Evolutionary conservation across 495 filamentous ascomycete genomes (phyloP).

Genomic region (Podospora pseudoanserina): DNA sequence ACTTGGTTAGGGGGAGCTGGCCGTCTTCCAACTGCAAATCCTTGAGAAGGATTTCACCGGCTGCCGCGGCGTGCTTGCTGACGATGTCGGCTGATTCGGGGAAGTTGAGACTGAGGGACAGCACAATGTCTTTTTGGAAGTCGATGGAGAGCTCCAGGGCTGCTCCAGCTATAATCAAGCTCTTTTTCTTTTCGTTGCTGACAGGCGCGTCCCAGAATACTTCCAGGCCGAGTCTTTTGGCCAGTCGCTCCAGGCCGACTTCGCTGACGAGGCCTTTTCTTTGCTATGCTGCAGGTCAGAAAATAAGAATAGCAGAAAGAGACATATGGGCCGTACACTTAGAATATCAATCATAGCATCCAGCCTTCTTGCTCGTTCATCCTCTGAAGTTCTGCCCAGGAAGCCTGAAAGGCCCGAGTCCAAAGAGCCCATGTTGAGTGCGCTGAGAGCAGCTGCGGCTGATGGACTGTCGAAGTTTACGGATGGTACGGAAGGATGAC

Average conservation of each 20-base stretch:
- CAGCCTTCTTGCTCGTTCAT: constrained; percentile 54
- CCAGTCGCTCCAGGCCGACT: constrained; percentile 74
- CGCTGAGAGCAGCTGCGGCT: constrained; percentile 48
- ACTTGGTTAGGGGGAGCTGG: constrained; percentile 55
- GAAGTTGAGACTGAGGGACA: constrained; percentile 44
- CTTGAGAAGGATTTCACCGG: constrained; percentile 51
- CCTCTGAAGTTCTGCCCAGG: constrained; percentile 48
- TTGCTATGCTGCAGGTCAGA: constrained; percentile 25
- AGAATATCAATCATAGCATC: constrained; percentile 48
- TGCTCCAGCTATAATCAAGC: constrained; percentile 67
- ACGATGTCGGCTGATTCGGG: constrained; percentile 47
- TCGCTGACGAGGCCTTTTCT: constrained; percentile 64
- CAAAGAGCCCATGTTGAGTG: constrained; percentile 37
- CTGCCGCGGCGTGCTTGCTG: constrained; percentile 46
- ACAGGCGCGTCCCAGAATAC: constrained; percentile 63
- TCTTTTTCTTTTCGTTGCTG: constrained; percentile 43
- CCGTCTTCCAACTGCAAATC: constrained; percentile 46
- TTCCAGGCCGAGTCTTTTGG: constrained; percentile 66
- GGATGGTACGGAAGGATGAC: constrained; percentile 34
- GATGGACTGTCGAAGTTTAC: constrained; percentile 54
- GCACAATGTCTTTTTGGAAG: constrained; percentile 49
- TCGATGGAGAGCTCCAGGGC: constrained; percentile 54
- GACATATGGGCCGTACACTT: constrained; percentile 20
- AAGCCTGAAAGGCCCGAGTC: constrained; percentile 43
- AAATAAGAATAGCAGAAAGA: too few relatives aligned